A percentile compares a stretch with the other conserved stretches of the same genome.
These are phyloP conservation scores for Thalia dealbata DNA, from an alignment of 176 grass and related monocot species.

Conservation along the genomic window DNA sequence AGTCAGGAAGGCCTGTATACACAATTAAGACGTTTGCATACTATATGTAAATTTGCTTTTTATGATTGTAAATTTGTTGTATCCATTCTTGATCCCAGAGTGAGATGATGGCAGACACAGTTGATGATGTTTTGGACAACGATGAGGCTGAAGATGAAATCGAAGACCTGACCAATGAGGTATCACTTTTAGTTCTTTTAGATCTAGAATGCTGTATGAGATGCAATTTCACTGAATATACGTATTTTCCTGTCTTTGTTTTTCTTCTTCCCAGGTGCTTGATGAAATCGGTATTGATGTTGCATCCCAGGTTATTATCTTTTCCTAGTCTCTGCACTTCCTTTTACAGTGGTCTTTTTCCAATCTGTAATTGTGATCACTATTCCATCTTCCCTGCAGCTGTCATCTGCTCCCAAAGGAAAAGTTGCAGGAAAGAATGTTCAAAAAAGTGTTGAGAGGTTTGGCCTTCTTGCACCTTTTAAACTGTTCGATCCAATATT, in stretches of 20 bases:
- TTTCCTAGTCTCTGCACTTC: constrained; percentile 1
- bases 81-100: constrained; percentile 34
- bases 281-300: constrained; percentile 95
- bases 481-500: background rate
- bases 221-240: no score
- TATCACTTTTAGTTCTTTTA: constrained; percentile 11
- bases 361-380: constrained; percentile 3
- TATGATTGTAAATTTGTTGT: background rate
- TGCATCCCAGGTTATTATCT: constrained; percentile 67
- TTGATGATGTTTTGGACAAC: constrained; percentile 65
- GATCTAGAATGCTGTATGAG: background rate
- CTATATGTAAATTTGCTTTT: background rate
- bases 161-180: constrained; percentile 85
- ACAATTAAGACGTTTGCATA: no score
- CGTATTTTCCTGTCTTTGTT: background rate
- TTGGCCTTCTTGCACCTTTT: constrained; percentile 6
- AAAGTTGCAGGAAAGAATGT: constrained; percentile 69
- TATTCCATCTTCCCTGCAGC: constrained; percentile 27
- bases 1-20: no score
- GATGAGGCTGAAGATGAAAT: constrained; percentile 88
- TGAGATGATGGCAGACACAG: constrained; percentile 87
- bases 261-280: constrained; percentile 56
- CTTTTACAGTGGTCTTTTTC: constrained; percentile 5
- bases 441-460: constrained; percentile 69
- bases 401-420: constrained; percentile 90